Evolutionary conservation across 2,329 filamentous ascomycete genomes (phyloP), one percentile per base, ranked within the genome.

Genomic region (Zasmidium cellare): DNA sequence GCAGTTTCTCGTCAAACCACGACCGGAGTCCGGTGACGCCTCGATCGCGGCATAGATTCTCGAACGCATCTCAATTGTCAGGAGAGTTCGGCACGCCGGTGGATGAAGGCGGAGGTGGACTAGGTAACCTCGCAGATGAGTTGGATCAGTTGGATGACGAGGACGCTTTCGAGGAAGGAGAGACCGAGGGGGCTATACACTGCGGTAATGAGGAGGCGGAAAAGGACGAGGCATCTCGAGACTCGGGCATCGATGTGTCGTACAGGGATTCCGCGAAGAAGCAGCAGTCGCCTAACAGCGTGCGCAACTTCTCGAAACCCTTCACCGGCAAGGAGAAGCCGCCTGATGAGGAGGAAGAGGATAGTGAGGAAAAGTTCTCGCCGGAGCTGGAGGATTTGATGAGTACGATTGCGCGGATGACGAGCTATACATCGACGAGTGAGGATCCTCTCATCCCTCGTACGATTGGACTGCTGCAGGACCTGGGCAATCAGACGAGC

Each of bases 41-140:
- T 28, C 73, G 73, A 47, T 75, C 74, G 11, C 72, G 71, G 56
- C 64, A 72, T 53, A 65, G 71, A 35, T 68, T 72, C 57, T 72
- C 69, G 14, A 69, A 68, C 52, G 69, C 67, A 1, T 74, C 71
- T 11, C 65, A 66, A 48, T 59, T 66, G 31, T 73, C 71, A 12
- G 68, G 75, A 59, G 76, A 77, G 18, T 72, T 76, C 54, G 69
- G 69, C 55, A 73, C 70, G 46, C 72, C 72, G 1, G 72, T 68
- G 44, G 74, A 75, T 14, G 65, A 67, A 31, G 72, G 71, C 9
- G 71, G 67, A 16, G 84, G 84, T 60, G 87, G 87, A 9, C 78
- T 91, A 61, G 90, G 90, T 28, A 92, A 91, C 66, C 74, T 94
- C 50, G 90, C 90, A 1, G 90, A 93, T 73, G 90, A 94, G 74